Conservation (phyloP, 2,329 filamentous ascomycete species). For the Setomelanomma holmii region DNA sequence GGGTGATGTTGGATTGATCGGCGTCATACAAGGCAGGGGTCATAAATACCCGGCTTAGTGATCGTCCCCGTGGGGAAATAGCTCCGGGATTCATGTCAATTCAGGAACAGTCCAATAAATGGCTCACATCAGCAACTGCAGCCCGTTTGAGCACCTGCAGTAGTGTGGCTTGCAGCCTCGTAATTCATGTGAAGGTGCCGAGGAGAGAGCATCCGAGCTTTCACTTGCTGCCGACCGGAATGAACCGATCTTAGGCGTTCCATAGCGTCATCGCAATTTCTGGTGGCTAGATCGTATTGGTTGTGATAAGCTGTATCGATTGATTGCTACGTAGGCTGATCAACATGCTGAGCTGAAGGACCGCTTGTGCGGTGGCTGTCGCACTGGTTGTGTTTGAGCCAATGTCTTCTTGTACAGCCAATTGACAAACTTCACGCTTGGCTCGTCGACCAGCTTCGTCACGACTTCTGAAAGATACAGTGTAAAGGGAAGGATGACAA, state of each 20-base stretch:
- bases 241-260: not conserved
- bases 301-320: not conserved
- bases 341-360: slow-evolving; percentile 5
- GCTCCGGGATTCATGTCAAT: slow-evolving; percentile 19
- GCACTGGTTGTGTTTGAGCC: slow-evolving; percentile 15
- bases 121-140: slow-evolving; percentile 2
- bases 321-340: not conserved
- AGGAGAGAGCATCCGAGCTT: slow-evolving; percentile 1
- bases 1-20: slow-evolving; percentile 10
- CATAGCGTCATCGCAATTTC: not conserved
- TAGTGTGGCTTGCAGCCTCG: not conserved
- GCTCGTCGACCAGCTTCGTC: slow-evolving; percentile 53
- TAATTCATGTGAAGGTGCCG: not conserved
- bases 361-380: slow-evolving; percentile 7
- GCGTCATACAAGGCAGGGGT: slow-evolving; percentile 2
- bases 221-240: slow-evolving; percentile 24
- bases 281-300: too few relatives aligned
- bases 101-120: slow-evolving; percentile 21
- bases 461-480: slow-evolving; percentile 43
- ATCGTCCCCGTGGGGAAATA: slow-evolving; percentile 11
- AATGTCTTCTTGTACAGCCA: slow-evolving; percentile 63
- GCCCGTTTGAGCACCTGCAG: slow-evolving; percentile 6
- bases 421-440: slow-evolving; percentile 58
- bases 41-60: slow-evolving; percentile 6
- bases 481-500: slow-evolving; percentile 53